These are phyloP conservation scores for Aspergillus vadensis DNA, from an alignment of 2,329 filamentous ascomycete species.

Conservation along the genomic window DNA sequence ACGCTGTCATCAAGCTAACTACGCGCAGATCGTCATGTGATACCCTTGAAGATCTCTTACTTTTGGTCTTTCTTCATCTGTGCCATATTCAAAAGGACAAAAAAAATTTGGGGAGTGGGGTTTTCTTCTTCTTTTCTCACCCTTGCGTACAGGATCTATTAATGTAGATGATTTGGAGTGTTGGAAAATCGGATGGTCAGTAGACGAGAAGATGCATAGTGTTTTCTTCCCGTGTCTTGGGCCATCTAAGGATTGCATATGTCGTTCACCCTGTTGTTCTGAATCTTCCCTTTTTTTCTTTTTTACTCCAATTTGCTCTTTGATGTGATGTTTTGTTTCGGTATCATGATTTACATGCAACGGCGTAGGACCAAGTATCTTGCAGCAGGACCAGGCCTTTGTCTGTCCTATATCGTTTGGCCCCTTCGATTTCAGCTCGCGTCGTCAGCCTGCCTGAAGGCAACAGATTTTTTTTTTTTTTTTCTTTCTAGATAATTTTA, in stretches of 20 bases:
- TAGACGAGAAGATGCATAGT: not conserved
- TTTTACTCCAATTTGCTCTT: not conserved
- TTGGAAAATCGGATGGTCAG: not conserved
- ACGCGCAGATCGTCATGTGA: slow-evolving; percentile 45
- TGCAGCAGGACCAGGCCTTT: not conserved
- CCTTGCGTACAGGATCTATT: not conserved
- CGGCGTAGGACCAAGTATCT: not conserved
- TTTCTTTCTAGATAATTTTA: no score
- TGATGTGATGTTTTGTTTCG: not conserved
- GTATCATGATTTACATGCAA: not conserved
- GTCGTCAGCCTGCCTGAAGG: not conserved
- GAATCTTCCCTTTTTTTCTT: not conserved
- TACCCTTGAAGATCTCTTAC: slow-evolving; percentile 30
- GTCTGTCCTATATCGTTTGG: not conserved
- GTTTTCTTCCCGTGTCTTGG: not conserved
- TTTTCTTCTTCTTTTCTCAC: not conserved
- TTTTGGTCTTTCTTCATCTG: slow-evolving; percentile 18
- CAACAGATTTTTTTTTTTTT: no score
- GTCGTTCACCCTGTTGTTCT: not conserved
- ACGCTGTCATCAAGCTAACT: slow-evolving; percentile 17
- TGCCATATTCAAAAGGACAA: slow-evolving; percentile 22
- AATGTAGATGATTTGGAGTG: not conserved
- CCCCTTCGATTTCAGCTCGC: not conserved
- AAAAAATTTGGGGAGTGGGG: slow-evolving; percentile 12
- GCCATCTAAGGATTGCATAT: not conserved